Conservation (phyloP, 1,284 basidiomycete genomes). For the Cryptococcus sp. region DNA sequence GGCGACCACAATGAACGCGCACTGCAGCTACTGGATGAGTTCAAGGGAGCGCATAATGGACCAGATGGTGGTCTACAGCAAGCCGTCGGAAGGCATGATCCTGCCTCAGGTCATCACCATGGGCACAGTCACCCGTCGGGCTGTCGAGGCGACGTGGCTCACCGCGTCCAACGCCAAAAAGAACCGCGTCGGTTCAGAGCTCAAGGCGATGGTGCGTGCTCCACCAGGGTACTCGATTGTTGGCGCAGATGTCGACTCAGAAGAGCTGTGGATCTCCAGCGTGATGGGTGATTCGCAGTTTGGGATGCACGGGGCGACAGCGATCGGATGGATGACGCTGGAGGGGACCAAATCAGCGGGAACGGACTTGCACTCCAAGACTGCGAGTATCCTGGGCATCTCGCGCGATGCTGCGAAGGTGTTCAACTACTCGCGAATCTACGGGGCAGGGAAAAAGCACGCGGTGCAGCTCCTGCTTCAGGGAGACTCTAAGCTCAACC, state of each 20-base stretch:
- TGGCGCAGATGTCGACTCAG: conserved; percentile 97
- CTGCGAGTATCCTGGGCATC: conserved; percentile 88
- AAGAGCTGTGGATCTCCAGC: conserved; percentile 98
- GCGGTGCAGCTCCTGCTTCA: conserved; percentile 86
- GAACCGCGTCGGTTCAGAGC: conserved; percentile 93
- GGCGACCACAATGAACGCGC: conserved; percentile 87
- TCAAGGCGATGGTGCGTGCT: conserved; percentile 95
- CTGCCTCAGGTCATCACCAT: conserved; percentile 95
- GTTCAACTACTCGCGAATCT: conserved; percentile 99
- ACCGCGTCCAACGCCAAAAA: conserved; percentile 98
- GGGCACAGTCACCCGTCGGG: conserved; percentile 96
- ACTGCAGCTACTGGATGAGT: conserved; percentile 98
- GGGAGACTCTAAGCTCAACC: conserved; percentile 73
- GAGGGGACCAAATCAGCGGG: conserved; percentile 97
- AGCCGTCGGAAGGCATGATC: conserved; percentile 73
- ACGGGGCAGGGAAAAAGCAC: conserved; percentile 94
- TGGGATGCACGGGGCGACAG: conserved; percentile 92
- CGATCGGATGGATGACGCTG: conserved; percentile 99
- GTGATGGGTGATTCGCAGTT: conserved; percentile 99
- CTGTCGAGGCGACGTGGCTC: conserved; percentile 97
- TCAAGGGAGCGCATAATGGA: conserved; percentile 86
- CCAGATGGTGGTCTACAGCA: conserved; percentile 89
- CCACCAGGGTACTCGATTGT: conserved; percentile 92
- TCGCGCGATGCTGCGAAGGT: conserved; percentile 95
- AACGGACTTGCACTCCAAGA: conserved; percentile 96